Percentiles rank a stretch among this genome's conserved stretches.
phyloP scores from a whole-genome alignment of 2,329 filamentous ascomycete genomes.

The Arthrobotrys iridis region DNA sequence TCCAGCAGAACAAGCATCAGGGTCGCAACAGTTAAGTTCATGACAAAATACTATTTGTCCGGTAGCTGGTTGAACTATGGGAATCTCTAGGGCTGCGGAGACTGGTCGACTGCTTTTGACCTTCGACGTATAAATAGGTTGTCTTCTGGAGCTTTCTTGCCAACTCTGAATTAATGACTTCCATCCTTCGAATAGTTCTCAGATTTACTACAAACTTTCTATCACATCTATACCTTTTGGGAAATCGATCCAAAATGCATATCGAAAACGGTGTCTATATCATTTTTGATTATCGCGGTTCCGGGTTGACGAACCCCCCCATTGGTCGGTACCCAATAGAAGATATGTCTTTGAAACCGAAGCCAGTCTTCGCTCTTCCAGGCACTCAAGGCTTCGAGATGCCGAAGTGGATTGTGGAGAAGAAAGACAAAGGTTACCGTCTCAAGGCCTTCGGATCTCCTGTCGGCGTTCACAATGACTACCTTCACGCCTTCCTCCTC shows the following conservation, averaged over 20 bases:
- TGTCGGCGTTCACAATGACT: not conserved
- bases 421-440: conserved; percentile 1
- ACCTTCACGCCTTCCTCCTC: not conserved
- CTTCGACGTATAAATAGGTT: no score
- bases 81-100: no score
- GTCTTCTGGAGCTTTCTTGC: no score
- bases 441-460: not conserved
- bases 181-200: no score
- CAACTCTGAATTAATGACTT: no score
- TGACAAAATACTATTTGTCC: no score
- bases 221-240: no score
- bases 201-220: no score
- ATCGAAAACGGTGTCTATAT: conserved; percentile 4
- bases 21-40: no score
- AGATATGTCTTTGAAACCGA: not conserved
- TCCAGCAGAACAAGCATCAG: no score
- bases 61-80: no score
- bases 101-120: no score
- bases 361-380: not conserved
- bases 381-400: not conserved
- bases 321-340: conserved; percentile 3
- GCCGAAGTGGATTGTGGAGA: conserved; percentile 2
- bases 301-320: not conserved
- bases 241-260: conserved; percentile 4
- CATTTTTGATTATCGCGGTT: not conserved